These are phyloP conservation scores for Epichloe hybrida DNA, from an alignment of 2,329 filamentous ascomycete genomes.

Conservation along the genomic window DNA sequence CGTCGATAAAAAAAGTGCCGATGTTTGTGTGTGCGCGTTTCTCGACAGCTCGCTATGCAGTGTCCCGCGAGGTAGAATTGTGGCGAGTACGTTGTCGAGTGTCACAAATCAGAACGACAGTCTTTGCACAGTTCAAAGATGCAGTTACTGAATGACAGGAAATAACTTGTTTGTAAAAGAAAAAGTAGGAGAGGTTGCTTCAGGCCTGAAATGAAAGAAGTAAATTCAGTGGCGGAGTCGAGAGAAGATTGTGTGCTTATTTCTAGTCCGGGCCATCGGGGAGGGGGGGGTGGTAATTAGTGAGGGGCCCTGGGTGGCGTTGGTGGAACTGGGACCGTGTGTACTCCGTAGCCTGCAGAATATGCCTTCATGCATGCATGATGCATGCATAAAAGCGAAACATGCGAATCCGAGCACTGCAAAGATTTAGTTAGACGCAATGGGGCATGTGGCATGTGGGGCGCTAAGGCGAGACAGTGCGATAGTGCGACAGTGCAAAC, in stretches of 20 bases:
- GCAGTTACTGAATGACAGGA: background rate
- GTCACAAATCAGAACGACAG: background rate
- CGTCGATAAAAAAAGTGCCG: conserved; percentile 10
- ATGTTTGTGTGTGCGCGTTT: conserved; percentile 11
- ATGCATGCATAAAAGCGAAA: background rate
- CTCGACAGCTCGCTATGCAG: background rate
- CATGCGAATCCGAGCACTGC: background rate
- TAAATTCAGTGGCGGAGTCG: background rate
- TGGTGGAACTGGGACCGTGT: background rate
- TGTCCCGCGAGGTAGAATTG: background rate
- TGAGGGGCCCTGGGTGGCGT: background rate
- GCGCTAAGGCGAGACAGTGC: background rate
- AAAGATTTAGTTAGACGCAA: background rate
- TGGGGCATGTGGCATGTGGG: conserved; percentile 6
- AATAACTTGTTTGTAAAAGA: background rate
- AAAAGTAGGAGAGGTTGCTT: background rate
- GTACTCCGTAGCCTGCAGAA: background rate
- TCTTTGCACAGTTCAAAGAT: background rate
- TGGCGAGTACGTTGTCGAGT: background rate
- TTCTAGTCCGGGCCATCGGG: conserved; percentile 8
- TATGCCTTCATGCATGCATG: background rate
- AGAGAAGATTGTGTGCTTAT: conserved; percentile 3
- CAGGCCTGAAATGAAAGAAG: background rate
- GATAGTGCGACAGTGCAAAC: conserved; percentile 1
- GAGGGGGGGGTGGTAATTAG: background rate